These are phyloP conservation scores for Backusella tarrabulga DNA, from an alignment of 192 early-diverging fungal species.

Conservation along the genomic window DNA sequence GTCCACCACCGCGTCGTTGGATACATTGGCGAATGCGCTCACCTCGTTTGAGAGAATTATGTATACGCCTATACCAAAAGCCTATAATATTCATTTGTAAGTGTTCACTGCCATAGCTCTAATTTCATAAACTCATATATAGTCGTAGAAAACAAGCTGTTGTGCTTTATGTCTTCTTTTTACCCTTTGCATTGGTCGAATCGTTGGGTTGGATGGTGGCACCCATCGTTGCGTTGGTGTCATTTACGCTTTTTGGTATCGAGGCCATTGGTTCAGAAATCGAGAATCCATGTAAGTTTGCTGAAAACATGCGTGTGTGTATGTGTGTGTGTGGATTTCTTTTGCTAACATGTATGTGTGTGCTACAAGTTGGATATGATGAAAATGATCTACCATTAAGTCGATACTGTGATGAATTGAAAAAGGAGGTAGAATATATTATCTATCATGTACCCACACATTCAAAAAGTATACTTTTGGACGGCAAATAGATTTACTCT, in stretches of 20 bases:
- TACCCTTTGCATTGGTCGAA: conserved; percentile 61
- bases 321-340: no score
- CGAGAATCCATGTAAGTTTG: conserved; percentile 70
- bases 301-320: no score
- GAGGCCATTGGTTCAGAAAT: conserved; percentile 77
- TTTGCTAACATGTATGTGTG: background rate
- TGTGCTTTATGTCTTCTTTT: conserved; percentile 52
- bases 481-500: conserved; percentile 16
- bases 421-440: conserved; percentile 54
- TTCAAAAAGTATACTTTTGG: conserved; percentile 18
- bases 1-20: conserved; percentile 38
- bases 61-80: conserved; percentile 65
- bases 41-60: conserved; percentile 69
- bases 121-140: background rate
- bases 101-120: background rate
- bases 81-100: conserved; percentile 69
- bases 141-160: conserved; percentile 60
- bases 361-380: conserved; percentile 50
- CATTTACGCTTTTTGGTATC: conserved; percentile 75
- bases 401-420: conserved; percentile 51
- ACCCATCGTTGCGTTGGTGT: conserved; percentile 57
- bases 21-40: conserved; percentile 56
- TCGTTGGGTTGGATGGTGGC: conserved; percentile 49
- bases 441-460: conserved; percentile 38
- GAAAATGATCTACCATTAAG: conserved; percentile 55